These are phyloP conservation scores for Neltuma alba DNA, from an alignment of 306 rosid species.

Conservation along the genomic window DNA sequence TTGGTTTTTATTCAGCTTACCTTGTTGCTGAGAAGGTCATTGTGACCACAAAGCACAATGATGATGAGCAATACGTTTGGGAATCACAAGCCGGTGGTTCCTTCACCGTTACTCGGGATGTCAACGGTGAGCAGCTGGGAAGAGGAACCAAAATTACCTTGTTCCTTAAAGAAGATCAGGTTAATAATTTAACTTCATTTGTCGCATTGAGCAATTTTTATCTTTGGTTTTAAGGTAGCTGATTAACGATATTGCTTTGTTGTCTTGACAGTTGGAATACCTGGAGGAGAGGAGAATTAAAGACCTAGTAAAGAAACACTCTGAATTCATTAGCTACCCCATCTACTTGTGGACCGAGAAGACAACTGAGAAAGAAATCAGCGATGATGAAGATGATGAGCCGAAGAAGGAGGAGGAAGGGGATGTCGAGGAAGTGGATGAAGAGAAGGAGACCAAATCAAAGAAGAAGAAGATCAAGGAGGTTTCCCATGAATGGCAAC, in stretches of 20 bases:
- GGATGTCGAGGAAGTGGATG: constrained; percentile 58
- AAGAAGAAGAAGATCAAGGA: constrained; percentile 75
- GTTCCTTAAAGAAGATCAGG: constrained; percentile 72
- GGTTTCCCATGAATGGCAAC: constrained; percentile 68
- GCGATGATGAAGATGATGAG: constrained; percentile 67
- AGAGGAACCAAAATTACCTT: constrained; percentile 70
- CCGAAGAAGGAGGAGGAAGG: constrained; percentile 68
- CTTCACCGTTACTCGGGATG: constrained; percentile 63
- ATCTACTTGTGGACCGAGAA: constrained; percentile 68
- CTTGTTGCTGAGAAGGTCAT: constrained; percentile 65
- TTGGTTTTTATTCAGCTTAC: constrained; percentile 65
- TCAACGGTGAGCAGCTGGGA: constrained; percentile 54
- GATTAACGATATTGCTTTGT: neutral
- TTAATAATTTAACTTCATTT: neutral
- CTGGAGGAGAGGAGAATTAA: constrained; percentile 65
- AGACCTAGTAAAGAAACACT: constrained; percentile 73
- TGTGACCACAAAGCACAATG: constrained; percentile 68
- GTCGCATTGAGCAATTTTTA: neutral
- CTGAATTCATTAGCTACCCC: constrained; percentile 68
- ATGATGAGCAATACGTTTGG: constrained; percentile 68
- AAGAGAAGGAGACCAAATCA: constrained; percentile 46
- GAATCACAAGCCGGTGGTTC: constrained; percentile 75
- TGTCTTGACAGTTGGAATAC: constrained; percentile 55
- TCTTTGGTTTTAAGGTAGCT: neutral
- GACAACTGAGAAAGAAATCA: constrained; percentile 66